Base-by-base conservation (phyloP, 441 rosid genomes). In the Theobroma grandiflorum region DNA sequence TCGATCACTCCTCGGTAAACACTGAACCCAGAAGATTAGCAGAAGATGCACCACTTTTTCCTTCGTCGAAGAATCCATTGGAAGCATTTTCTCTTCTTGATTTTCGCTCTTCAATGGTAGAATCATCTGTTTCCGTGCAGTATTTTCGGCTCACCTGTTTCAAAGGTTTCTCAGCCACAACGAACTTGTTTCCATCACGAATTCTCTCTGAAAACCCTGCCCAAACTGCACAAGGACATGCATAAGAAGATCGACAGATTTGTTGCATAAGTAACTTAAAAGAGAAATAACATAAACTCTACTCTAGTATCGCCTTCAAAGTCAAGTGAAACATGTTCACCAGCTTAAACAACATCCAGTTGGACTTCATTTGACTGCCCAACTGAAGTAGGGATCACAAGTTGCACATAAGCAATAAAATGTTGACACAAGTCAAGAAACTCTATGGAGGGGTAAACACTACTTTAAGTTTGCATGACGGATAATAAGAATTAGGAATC, bases 161-260 rank as follows among this genome's bases (percentile, higher is more conserved):
- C 45, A 68, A 71, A 0, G 93, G 91, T 82, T 65, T 94, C 80
- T 91, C 98, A 1, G 96, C 97, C 67, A 96, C 98, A 77, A 90
- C 77, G 85, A 88, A 96, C 84, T 96, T 96, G 88, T 86, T 91
- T 37, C 98, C 98, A 47, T 95, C 94, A 1, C 94, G 97, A 33
- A 45, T 81, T 86, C 94, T 91, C 85, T 94, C 97, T n/a, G 98
- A 81, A 85, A 96, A 92, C 20, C 97, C 97, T 77, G 98, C 98
- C 99, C 99, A 96, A 78, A 95, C 99, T 96, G 95, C 71, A 80
- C 33, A 61, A 18, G 69, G 35, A 15, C 47, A 0, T 12, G 18
- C 9, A 74, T 72, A 55, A 80, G 80, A 80, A 76, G 49, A 72
- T 67, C 4, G 2, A 59, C 38, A 52, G 18, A 50, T 4, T 7